Evolutionary conservation across 495 filamentous ascomycete genomes (phyloP).

Genomic region (Cercophora sp.): DNA sequence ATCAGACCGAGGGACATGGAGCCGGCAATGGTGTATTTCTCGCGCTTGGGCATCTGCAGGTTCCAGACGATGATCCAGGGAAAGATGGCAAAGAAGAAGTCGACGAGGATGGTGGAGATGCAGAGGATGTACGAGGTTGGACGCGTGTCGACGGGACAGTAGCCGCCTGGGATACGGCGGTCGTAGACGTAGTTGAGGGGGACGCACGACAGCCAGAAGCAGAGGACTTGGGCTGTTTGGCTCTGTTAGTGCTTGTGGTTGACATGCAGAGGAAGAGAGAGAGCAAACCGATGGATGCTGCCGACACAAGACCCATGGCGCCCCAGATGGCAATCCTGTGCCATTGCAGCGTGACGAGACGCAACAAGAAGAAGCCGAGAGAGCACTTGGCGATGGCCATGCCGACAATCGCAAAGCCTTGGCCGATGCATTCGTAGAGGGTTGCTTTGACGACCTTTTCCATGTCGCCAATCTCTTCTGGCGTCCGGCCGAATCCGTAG

Average conservation of each 20-base stretch:
- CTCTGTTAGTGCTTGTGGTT: background rate
- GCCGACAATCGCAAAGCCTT: constrained; percentile 23
- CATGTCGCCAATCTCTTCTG: constrained; percentile 15
- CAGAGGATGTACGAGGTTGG: constrained; percentile 23
- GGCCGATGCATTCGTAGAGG: constrained; percentile 10
- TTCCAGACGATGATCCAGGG: constrained; percentile 49
- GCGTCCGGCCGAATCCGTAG: constrained; percentile 20
- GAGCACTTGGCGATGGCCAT: constrained; percentile 31
- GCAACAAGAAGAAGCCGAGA: constrained; percentile 29
- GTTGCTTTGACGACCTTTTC: background rate
- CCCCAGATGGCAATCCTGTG: constrained; percentile 25
- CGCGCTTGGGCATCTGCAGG: constrained; percentile 41
- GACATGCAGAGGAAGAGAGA: constrained; percentile 2
- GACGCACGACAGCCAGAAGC: constrained; percentile 22
- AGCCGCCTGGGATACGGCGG: constrained; percentile 15
- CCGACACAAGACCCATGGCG: constrained; percentile 20
- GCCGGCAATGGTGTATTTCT: constrained; percentile 43
- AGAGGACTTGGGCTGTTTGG: constrained; percentile 21
- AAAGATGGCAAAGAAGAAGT: constrained; percentile 43
- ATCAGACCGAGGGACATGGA: constrained; percentile 49
- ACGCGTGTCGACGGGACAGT: constrained; percentile 19
- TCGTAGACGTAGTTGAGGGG: constrained; percentile 23
- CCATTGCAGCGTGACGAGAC: constrained; percentile 19
- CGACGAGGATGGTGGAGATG: constrained; percentile 28
- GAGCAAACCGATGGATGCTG: constrained; percentile 17